Evolutionary conservation across 23 red algal genomes (phyloP).

Genomic region (Gracilaria gracilis): DNA sequence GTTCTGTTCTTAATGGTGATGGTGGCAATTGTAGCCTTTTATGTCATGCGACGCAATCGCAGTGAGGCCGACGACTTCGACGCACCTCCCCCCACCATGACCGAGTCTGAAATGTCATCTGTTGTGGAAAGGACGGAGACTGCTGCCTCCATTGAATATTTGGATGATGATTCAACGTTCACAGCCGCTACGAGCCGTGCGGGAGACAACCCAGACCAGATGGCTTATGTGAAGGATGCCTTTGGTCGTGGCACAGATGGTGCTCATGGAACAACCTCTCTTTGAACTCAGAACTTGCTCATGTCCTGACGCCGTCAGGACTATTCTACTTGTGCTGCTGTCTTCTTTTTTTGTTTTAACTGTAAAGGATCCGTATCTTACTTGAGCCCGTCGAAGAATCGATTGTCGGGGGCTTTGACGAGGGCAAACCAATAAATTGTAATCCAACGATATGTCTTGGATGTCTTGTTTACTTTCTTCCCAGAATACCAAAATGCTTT

Average conservation of each 20-base stretch:
- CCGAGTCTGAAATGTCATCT: slow-evolving; percentile 58
- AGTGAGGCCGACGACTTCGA: slow-evolving; percentile 17
- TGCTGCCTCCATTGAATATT: slow-evolving; percentile 54
- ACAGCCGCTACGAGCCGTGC: slow-evolving; percentile 62
- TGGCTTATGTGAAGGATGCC: slow-evolving; percentile 57
- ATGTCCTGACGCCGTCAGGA: background rate
- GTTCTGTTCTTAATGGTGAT: slow-evolving; percentile 25
- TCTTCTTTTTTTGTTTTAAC: slow-evolving; percentile 41
- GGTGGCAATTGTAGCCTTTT: slow-evolving; percentile 39
- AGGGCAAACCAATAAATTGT: slow-evolving; percentile 29
- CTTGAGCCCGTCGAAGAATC: slow-evolving; percentile 20
- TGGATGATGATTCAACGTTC: slow-evolving; percentile 70
- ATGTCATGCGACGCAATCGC: slow-evolving; percentile 4
- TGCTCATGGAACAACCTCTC: slow-evolving; percentile 35
- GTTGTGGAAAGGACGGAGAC: slow-evolving; percentile 54
- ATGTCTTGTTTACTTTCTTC: background rate
- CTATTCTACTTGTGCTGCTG: background rate
- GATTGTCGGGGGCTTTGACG: slow-evolving; percentile 26
- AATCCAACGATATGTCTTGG: background rate
- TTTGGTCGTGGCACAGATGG: slow-evolving; percentile 50
- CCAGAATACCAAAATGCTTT: background rate
- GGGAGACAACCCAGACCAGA: slow-evolving; percentile 52
- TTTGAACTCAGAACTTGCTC: background rate
- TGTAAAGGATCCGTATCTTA: slow-evolving; percentile 38
- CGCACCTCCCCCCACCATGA: slow-evolving; percentile 50